Conservation (phyloP, 768 basidiomycete genomes). For the Polyporus arcularius region DNA sequence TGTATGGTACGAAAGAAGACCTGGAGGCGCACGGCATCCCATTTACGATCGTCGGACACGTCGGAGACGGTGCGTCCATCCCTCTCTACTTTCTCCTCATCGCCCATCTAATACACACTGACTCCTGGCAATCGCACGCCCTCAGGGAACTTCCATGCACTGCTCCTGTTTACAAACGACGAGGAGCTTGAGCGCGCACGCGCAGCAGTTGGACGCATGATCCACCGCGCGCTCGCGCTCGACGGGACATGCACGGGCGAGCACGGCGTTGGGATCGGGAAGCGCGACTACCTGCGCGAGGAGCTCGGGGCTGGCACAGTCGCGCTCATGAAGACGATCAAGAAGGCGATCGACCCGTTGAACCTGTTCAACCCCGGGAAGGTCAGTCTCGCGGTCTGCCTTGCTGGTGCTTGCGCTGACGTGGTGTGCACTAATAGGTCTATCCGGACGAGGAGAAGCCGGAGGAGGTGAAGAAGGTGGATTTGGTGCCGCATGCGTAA, state of each 20-base stretch:
- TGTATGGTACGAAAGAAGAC: conserved; percentile 73
- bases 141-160: conserved; percentile 45
- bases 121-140: too few relatives aligned
- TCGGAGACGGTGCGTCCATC: conserved; percentile 58
- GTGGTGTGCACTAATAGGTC: not conserved
- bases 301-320: conserved; percentile 87
- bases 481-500: too few relatives aligned
- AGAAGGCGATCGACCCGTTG: conserved; percentile 61
- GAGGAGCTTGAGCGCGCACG: conserved; percentile 36
- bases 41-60: conserved; percentile 71
- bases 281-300: conserved; percentile 74
- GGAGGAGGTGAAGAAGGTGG: not conserved
- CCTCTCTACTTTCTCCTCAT: too few relatives aligned
- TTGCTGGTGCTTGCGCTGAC: not conserved
- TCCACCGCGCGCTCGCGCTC: conserved; percentile 63
- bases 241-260: conserved; percentile 84
- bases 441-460: not conserved
- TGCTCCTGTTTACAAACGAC: conserved; percentile 38
- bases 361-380: conserved; percentile 86
- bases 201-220: conserved; percentile 56
- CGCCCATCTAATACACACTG: too few relatives aligned
- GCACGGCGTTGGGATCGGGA: conserved; percentile 87
- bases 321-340: conserved; percentile 80
- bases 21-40: conserved; percentile 54
- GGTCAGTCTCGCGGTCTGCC: conserved; percentile 36